phyloP scores from a whole-genome alignment of 371 early-diverging fungal genomes.

The Funneliformis caledonium region DNA sequence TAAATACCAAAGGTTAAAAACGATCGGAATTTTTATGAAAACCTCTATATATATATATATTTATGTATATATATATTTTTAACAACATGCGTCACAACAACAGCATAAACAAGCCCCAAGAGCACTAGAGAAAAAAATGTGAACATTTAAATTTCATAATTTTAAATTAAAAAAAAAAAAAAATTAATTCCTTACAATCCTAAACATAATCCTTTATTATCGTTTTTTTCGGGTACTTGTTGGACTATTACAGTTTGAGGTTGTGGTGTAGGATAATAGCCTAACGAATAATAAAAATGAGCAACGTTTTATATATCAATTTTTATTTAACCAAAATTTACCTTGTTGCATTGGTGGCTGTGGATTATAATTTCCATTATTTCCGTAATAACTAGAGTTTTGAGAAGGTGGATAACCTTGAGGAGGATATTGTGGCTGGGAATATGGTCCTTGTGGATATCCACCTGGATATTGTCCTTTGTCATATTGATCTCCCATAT shows the following conservation, averaged over 20 bases:
- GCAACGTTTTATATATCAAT: background rate
- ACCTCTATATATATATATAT: too few relatives aligned
- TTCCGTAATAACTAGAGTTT: background rate
- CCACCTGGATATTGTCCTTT: background rate
- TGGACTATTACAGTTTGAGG: conserved; percentile 30
- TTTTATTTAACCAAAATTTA: background rate
- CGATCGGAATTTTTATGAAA: too few relatives aligned
- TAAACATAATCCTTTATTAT: conserved; percentile 27
- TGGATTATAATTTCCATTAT: background rate
- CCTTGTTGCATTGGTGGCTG: background rate
- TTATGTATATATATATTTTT: background rate
- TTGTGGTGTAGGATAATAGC: conserved; percentile 4
- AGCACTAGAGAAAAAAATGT: conserved; percentile 3
- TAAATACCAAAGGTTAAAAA: too few relatives aligned
- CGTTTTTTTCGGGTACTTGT: conserved; percentile 8
- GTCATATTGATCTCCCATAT: background rate
- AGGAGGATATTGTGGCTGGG: conserved; percentile 14
- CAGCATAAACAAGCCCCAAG: conserved; percentile 35
- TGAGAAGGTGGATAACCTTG: background rate
- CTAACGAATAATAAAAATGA: background rate
- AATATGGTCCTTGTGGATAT: background rate
- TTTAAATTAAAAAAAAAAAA: background rate
- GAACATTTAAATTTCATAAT: background rate
- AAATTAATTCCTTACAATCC: conserved; percentile 8
- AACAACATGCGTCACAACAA: conserved; percentile 26